Evolutionary conservation across 768 basidiomycete genomes (phyloP).

Genomic region (Ramaria sp.): DNA sequence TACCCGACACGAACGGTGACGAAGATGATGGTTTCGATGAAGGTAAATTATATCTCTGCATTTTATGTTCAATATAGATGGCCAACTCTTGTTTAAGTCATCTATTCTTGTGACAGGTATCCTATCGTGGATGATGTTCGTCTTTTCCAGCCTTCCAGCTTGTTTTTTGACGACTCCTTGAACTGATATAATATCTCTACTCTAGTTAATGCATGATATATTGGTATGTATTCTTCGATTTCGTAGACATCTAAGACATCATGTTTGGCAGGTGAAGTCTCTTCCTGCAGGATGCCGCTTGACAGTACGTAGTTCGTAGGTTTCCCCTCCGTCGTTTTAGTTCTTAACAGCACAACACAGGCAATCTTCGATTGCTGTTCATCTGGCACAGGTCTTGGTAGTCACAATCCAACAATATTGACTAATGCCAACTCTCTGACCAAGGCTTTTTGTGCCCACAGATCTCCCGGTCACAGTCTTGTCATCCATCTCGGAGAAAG

Average conservation of each 20-base stretch:
- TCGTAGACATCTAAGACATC: background rate
- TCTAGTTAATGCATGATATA: background rate
- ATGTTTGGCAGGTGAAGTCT: background rate
- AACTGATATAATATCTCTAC: background rate
- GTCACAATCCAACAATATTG: background rate
- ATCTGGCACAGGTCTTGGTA: background rate
- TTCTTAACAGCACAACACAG: background rate
- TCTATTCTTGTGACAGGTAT: background rate
- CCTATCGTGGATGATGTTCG: background rate
- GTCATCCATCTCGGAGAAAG: background rate
- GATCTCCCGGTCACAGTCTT: background rate
- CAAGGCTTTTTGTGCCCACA: background rate
- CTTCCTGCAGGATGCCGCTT: background rate
- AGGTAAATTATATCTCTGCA: background rate
- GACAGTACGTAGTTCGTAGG: background rate
- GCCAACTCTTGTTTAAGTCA: background rate
- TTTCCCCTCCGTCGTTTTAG: background rate
- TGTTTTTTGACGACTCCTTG: too few relatives aligned
- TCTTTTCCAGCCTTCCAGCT: background rate
- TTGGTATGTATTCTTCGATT: background rate
- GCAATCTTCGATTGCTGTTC: constrained; percentile 1
- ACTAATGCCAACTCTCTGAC: background rate
- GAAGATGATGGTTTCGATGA: constrained; percentile 4
- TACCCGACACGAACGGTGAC: background rate
- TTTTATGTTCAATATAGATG: background rate